These are phyloP conservation scores for Meyerozyma carpophila DNA, from an alignment of 1,139 yeast genomes.

Conservation along the genomic window DNA sequence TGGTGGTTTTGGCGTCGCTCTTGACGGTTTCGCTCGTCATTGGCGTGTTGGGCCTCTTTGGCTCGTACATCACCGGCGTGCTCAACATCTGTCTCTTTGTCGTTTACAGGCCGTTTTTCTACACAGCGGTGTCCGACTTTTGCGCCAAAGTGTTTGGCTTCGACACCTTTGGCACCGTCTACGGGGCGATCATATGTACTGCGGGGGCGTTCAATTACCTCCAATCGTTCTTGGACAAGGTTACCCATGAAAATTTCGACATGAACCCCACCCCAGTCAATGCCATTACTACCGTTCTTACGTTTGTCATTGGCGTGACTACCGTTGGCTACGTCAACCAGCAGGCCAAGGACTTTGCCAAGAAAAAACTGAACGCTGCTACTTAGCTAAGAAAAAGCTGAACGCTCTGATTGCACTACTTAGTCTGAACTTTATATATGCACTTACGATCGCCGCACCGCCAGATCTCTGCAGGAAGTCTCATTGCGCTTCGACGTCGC, in stretches of 20 bases:
- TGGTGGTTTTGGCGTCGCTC: slow-evolving; percentile 25
- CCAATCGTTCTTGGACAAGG: slow-evolving; percentile 63
- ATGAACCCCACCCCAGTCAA: slow-evolving; percentile 76
- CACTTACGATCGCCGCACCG: background rate
- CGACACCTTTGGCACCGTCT: slow-evolving; percentile 86
- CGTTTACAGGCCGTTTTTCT: slow-evolving; percentile 85
- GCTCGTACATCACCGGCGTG: slow-evolving; percentile 24
- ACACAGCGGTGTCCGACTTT: slow-evolving; percentile 87
- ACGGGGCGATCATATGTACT: slow-evolving; percentile 77
- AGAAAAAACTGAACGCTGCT: slow-evolving; percentile 7
- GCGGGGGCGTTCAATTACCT: slow-evolving; percentile 73
- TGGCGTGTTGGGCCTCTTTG: slow-evolving; percentile 34
- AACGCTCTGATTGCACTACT: too few species aligned
- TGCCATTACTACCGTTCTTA: slow-evolving; percentile 19
- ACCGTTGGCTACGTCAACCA: slow-evolving; percentile 26
- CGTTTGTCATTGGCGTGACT: slow-evolving; percentile 25
- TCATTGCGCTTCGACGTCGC: background rate
- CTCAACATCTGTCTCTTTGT: slow-evolving; percentile 45
- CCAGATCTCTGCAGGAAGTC: background rate
- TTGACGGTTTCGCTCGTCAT: slow-evolving; percentile 27
- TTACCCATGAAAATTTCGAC: slow-evolving; percentile 60
- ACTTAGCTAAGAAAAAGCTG: too few species aligned
- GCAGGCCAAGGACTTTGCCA: slow-evolving; percentile 21
- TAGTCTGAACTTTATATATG: too few species aligned
- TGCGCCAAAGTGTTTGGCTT: slow-evolving; percentile 92